Evolutionary conservation across 371 early-diverging fungal species (phyloP), one percentile per base, ranked within the genome.

Genomic region (Apophysomyces elegans): DNA sequence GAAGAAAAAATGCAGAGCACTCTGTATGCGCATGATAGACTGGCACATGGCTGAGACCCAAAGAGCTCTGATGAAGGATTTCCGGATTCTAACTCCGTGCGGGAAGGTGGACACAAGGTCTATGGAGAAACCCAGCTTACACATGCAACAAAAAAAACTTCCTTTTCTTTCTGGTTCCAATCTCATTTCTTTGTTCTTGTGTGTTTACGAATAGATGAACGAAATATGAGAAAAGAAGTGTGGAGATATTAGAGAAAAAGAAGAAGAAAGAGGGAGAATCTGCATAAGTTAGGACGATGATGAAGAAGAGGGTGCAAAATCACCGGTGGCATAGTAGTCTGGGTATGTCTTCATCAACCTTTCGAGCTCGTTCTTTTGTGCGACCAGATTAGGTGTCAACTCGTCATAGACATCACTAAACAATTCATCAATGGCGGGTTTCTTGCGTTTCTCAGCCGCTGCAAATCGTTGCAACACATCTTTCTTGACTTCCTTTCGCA

Each of bases 391-490:
- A 44, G 86, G 89, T 18, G 98, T 86, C 54, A 93, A 65, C 72
- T 88, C 86, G 67, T 95, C 97, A 72, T 95, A 98, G 16, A 99
- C 98, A 75, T 99, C 99, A 13, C 88, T 93, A 73, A 96, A 99
- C 70, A 98, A 63, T 54, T 95, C 83, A 21, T 81, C 78, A 37
- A 97, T 64, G 0, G 90, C 70, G 4, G 99, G 98, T 78, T 97
- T 98, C 86, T 91, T 90, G 41, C 78, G 63, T 76, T 89, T 90
- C 80, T 98, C 99, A 7, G 96, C 98, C 4, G 83, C 84, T 1
- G 84, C 80, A 71, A 98, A 96, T 38, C 89, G 85, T 62, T 79
- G 85, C 21, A 99, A 75, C 45, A 97, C 85, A 5, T 88, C 84
- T 39, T 88, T 86, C 18, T 89, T 84, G 41, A 87, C 79, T 38